Evolutionary conservation across 2,329 filamentous ascomycete genomes (phyloP), one percentile per base, ranked within the genome.

Genomic region (Chrysoporthe puriensis): DNA sequence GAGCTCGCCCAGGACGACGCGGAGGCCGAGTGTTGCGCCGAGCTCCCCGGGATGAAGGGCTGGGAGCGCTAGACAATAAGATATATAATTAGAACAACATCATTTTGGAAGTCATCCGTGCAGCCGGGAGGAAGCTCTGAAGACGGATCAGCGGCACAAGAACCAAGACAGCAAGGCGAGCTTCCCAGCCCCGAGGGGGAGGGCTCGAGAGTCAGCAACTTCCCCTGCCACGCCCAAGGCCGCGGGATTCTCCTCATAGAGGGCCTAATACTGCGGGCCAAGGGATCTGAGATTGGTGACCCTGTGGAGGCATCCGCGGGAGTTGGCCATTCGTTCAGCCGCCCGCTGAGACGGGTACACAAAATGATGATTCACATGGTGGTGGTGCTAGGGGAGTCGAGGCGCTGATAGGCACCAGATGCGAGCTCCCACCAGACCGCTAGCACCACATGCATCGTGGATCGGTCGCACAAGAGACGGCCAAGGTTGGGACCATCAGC

Each of bases 11-110:
- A 16, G 43, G 43, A 46, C 59, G n/a, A 44, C 36, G 59, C 21
- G 59, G 59, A 46, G 59, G 59, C 59, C 59, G 21, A 61, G 59
- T 36, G 26, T 46, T 26, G 59, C 59, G 42, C 59, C 59, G n/a
- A 61, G 59, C 11, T 60, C 57, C n/a, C 57, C 57, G 13, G 57
- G 57, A n/a, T 44, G 57, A 60, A 21, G 6, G 3, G 26, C 26
- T 26, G 2, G 26, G 26, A 26, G 26, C 26, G 26, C 26, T 26
- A 26, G 26, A 58, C 16, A 60, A 60, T 32, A 32, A 60, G 46
- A 34, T 26, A 43, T 34, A 26, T 32, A 60, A 43, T 44, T 18
- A 46, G 42, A 44, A 4, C 56, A 59, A 21, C 9, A 43, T 18
- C n/a, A 34, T 8, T 18, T 36, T 5, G 14, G 8, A 7, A 34